These are phyloP conservation scores for Leccinum uliginosum DNA, from an alignment of 768 basidiomycete species.

Conservation along the genomic window DNA sequence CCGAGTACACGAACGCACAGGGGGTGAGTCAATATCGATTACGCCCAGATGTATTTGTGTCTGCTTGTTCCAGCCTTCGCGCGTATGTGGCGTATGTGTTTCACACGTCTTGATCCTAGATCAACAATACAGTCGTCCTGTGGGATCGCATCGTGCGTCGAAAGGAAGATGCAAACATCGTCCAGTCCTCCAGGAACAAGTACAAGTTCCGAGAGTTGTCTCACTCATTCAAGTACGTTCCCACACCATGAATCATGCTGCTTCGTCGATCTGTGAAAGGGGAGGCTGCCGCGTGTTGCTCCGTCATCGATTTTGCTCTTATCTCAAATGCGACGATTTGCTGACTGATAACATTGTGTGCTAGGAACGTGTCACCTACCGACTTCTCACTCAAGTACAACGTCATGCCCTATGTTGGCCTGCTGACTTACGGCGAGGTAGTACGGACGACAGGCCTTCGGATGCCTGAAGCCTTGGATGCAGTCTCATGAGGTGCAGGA, in stretches of 20 bases:
- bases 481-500: constrained; percentile 21
- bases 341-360: constrained; percentile 16
- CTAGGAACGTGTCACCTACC: constrained; percentile 62
- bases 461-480: constrained; percentile 31
- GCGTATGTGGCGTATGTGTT: constrained; percentile 10
- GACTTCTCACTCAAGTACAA: constrained; percentile 81
- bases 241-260: constrained; percentile 2
- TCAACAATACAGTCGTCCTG: constrained; percentile 74
- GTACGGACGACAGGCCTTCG: constrained; percentile 40
- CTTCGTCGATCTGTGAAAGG: not conserved
- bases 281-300: constrained; percentile 18
- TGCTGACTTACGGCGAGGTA: constrained; percentile 75
- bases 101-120: constrained; percentile 34
- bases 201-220: constrained; percentile 78
- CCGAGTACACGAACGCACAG: constrained; percentile 71
- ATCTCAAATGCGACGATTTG: constrained; percentile 5
- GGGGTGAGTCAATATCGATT: constrained; percentile 49
- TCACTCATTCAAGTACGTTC: constrained; percentile 66
- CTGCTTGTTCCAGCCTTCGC: constrained; percentile 14
- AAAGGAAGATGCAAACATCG: constrained; percentile 65
- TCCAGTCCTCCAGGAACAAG: constrained; percentile 59
- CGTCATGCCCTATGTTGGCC: constrained; percentile 85
- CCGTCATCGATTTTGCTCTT: constrained; percentile 13
- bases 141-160: constrained; percentile 92
- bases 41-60: constrained; percentile 1